These are phyloP conservation scores for Ramichloridium luteum DNA, from an alignment of 2,329 filamentous ascomycete species.

Conservation along the genomic window DNA sequence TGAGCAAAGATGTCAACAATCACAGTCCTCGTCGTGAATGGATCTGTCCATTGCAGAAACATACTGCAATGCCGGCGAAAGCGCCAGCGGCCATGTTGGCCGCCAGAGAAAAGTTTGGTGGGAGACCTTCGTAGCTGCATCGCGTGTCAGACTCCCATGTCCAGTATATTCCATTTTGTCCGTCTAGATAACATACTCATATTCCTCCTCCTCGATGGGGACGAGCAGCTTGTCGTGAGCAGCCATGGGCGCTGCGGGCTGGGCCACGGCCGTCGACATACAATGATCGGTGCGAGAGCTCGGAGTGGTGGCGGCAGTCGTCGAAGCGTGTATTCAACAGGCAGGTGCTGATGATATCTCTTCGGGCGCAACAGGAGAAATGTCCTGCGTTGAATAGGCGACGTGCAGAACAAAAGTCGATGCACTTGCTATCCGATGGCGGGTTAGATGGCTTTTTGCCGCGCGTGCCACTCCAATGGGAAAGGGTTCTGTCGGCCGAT, in stretches of 20 bases:
- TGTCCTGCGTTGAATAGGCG: no score
- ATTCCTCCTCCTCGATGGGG: constrained; percentile 23
- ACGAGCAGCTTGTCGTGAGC: constrained; percentile 22
- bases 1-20: constrained; percentile 28
- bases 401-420: no score
- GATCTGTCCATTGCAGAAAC: constrained; percentile 28
- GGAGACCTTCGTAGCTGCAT: constrained; percentile 81
- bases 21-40: not conserved
- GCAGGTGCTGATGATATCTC: no score
- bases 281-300: no score
- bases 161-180: not conserved
- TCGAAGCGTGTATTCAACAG: no score
- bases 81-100: constrained; percentile 95
- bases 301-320: no score
- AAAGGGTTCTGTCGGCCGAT: no score
- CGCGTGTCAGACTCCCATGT: no score
- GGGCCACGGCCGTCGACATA: constrained; percentile 8
- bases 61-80: constrained; percentile 89
- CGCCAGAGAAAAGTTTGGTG: constrained; percentile 82
- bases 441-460: no score
- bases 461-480: no score
- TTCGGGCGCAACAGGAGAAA: no score
- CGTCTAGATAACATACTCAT: constrained; percentile 21
- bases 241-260: constrained; percentile 16
- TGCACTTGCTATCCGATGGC: no score